Base-by-base conservation (phyloP, 1,139 yeast species). In the Saccharomyces hybrid region DNA sequence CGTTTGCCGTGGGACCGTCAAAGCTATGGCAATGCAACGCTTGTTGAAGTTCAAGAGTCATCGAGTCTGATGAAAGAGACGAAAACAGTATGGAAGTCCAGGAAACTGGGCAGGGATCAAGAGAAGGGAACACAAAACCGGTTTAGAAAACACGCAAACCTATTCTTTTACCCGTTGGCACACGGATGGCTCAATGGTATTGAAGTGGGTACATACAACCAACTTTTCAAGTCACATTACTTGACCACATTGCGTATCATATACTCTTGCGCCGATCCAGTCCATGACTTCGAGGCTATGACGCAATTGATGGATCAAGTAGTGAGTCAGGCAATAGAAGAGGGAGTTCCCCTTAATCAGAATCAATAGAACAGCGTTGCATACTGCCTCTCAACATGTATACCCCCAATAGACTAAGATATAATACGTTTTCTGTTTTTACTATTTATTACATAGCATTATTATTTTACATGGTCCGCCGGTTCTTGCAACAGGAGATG, bases 171-270 rank as follows among this genome's bases (percentile, higher is more conserved):
- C 55, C 75, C 76, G 1, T 55, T 74, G 34, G 73, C 72, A 0
- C 70, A 71, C 54, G 75, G 71, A 1, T 72, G 74, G 75, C 53
- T 66, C 3, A 69, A 69, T 51, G 75, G 76, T 9, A 71, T 73
- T 4, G 63, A 71, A 48, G 52, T 73, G 41, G 76, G 75, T 0
- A 56, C 69, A 2, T 70, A 65, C 49, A 73, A 70, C 49, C 67
- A 66, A 31, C 54, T 73, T 50, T 73, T 74, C 58, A 62, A 71
- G 50, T 63, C 64, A 28, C 76, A 74, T 53, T 74, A 72, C 56
- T 47, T 73, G 2, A 59, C 63, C n/a, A 71, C 75, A 0, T 51
- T 73, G 51, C 58, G 63, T 9, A 60, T 71, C 14, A 59, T 73
- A 2, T 55, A 71, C 24, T 61, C 64, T 2, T 72, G 74, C 5